Percentiles rank a stretch among this genome's conserved stretches.
Conservation (phyloP, 495 filamentous ascomycete genomes). For the Thozetella sp. region DNA sequence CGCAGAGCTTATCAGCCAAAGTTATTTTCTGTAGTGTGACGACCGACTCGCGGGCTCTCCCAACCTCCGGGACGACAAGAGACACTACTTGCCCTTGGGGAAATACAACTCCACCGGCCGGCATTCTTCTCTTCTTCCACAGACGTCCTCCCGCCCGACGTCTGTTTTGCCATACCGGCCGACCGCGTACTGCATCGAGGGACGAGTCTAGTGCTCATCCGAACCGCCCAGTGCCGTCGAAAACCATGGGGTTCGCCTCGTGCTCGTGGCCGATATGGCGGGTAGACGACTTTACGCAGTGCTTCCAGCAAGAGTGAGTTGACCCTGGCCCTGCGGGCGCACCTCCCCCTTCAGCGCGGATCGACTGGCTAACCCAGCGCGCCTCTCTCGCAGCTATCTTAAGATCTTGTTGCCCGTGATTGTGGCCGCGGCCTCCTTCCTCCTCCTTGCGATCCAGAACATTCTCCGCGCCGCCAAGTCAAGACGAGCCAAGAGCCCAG, state of each 20-base stretch:
- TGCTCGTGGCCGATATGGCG: slow-evolving; percentile 84
- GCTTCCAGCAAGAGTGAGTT: slow-evolving; percentile 87
- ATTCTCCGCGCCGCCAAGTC: slow-evolving; percentile 46
- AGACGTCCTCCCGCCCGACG: neutral
- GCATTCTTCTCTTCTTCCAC: slow-evolving; percentile 3
- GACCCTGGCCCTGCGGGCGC: too few relatives aligned
- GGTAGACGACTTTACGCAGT: slow-evolving; percentile 83
- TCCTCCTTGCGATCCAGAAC: slow-evolving; percentile 61
- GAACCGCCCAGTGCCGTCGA: slow-evolving; percentile 11
- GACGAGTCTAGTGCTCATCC: neutral
- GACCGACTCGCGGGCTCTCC: neutral
- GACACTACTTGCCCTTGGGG: too few relatives aligned
- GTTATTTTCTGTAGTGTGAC: neutral
- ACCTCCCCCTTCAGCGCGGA: slow-evolving; percentile 2
- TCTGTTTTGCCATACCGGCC: neutral
- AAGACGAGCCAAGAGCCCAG: slow-evolving; percentile 37
- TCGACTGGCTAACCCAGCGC: slow-evolving; percentile 15
- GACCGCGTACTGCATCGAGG: neutral
- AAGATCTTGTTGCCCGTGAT: slow-evolving; percentile 80
- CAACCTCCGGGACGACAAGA: neutral
- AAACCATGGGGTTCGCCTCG: slow-evolving; percentile 60
- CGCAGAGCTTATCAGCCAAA: neutral
- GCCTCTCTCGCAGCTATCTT: slow-evolving; percentile 66
- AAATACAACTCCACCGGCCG: neutral
- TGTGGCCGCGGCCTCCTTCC: slow-evolving; percentile 67